Evolutionary conservation across 228 moss, liverwort and hornwort species (phyloP).

Genomic region (Sphagnum magellanicum): DNA sequence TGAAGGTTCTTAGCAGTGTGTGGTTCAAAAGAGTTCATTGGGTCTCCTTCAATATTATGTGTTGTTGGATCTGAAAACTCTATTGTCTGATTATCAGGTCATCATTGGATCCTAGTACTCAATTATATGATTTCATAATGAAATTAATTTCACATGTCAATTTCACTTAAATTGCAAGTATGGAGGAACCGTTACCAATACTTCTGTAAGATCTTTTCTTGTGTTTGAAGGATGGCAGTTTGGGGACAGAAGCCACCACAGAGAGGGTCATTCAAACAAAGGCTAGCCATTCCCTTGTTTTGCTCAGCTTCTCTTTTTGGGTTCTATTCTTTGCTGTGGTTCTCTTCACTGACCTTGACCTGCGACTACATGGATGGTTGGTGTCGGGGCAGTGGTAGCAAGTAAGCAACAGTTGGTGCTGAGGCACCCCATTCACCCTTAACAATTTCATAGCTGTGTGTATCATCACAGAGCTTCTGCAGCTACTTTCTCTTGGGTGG

Average conservation of each 20-base stretch:
- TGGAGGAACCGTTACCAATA: no score
- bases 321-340: conserved; percentile 81
- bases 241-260: conserved; percentile 77
- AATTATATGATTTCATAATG: no score
- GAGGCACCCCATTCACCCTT: conserved; percentile 75
- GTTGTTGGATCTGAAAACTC: no score
- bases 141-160: no score
- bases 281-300: conserved; percentile 79
- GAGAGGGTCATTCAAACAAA: conserved; percentile 74
- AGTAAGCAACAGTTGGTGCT: conserved; percentile 37
- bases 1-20: no score
- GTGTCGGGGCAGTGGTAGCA: no score
- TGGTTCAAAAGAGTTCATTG: no score
- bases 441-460: conserved; percentile 98
- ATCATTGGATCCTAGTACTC: no score
- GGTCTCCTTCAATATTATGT: no score
- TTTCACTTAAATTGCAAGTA: no score
- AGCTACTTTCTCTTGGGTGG: conserved; percentile 92
- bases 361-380: conserved; percentile 8
- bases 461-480: conserved; percentile 91
- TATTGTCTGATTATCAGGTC: no score
- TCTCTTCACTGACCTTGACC: conserved; percentile 73
- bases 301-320: conserved; percentile 84
- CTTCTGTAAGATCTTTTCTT: no score
- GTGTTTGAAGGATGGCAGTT: conserved; percentile 24